These are phyloP conservation scores for Pseudopithomyces maydicus DNA, from an alignment of 2,329 filamentous ascomycete species.

Conservation along the genomic window DNA sequence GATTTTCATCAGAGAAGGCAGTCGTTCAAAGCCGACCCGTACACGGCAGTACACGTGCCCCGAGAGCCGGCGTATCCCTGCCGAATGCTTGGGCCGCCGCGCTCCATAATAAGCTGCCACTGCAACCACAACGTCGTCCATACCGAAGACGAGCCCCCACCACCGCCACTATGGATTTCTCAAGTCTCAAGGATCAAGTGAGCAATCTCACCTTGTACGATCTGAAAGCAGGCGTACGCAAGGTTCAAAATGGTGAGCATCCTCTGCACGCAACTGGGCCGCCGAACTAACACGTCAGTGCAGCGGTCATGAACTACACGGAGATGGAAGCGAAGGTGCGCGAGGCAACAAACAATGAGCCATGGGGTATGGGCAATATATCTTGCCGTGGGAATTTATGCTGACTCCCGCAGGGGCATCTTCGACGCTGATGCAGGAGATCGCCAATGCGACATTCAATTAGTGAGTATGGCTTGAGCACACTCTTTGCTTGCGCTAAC, in stretches of 20 bases:
- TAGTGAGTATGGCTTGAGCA: conserved; percentile 68
- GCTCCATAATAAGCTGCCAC: conserved; percentile 27
- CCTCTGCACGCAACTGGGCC: conserved; percentile 19
- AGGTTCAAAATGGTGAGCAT: conserved; percentile 89
- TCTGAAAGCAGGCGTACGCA: conserved; percentile 90
- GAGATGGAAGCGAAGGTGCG: conserved; percentile 75
- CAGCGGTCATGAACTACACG: conserved; percentile 97
- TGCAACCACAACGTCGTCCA: conserved; percentile 11
- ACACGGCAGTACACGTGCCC: conserved; percentile 7
- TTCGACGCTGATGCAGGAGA: conserved; percentile 92
- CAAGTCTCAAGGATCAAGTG: conserved; percentile 82
- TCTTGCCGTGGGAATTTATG: conserved; percentile 43
- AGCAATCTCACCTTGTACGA: conserved; percentile 94
- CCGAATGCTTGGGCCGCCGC: conserved; percentile 10
- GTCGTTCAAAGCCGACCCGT: neutral
- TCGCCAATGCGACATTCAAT: conserved; percentile 96
- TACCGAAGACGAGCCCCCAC: conserved; percentile 6
- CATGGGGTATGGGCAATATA: conserved; percentile 75
- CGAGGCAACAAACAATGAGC: conserved; percentile 98
- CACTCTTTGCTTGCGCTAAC: conserved; percentile 24
- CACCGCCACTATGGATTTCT: conserved; percentile 73
- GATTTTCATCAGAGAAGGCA: too few species aligned
- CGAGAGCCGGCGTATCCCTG: conserved; percentile 7
- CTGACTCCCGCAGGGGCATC: conserved; percentile 63
- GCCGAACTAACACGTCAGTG: conserved; percentile 30